These are phyloP conservation scores for Aurinia saxatilis DNA, from an alignment of 345 rosid species.

Conservation along the genomic window DNA sequence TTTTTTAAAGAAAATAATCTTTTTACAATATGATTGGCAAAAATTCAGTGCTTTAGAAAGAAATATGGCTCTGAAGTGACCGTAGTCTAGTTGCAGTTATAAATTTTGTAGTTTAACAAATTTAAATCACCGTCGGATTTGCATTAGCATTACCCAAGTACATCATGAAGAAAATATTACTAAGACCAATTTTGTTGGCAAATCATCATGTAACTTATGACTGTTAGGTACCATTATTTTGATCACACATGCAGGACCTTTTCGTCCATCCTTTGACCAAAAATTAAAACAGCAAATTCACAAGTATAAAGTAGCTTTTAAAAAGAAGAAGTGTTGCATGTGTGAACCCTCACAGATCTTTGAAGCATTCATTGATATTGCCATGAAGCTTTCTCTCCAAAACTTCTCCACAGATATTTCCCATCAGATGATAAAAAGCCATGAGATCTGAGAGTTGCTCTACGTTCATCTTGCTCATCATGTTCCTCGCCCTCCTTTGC, in stretches of 20 bases:
- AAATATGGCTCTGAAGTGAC: too few relatives aligned
- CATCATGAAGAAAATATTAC: conserved; percentile 30
- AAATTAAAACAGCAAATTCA: not conserved
- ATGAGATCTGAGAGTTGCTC: conserved; percentile 67
- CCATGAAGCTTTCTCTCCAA: conserved; percentile 50
- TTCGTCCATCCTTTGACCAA: not conserved
- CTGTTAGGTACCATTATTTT: not conserved
- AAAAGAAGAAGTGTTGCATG: not conserved
- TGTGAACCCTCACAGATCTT: conserved; percentile 19
- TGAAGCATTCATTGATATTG: conserved; percentile 31
- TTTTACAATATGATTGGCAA: too few relatives aligned
- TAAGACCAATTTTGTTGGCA: not conserved
- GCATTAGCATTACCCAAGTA: too few relatives aligned
- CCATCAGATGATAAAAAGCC: conserved; percentile 80
- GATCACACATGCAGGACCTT: conserved; percentile 2
- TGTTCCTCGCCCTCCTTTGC: conserved; percentile 51
- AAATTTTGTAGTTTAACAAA: too few relatives aligned
- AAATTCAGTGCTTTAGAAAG: too few relatives aligned
- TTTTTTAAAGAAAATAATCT: too few relatives aligned
- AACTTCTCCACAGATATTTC: conserved; percentile 66
- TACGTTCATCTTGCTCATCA: conserved; percentile 64
- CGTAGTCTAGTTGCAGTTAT: too few relatives aligned
- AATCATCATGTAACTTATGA: conserved; percentile 17
- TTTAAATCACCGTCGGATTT: too few relatives aligned
- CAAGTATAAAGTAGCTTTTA: not conserved